Conservation (phyloP, 2,329 filamentous ascomycete species). For the Scedosporium apiospermum region DNA sequence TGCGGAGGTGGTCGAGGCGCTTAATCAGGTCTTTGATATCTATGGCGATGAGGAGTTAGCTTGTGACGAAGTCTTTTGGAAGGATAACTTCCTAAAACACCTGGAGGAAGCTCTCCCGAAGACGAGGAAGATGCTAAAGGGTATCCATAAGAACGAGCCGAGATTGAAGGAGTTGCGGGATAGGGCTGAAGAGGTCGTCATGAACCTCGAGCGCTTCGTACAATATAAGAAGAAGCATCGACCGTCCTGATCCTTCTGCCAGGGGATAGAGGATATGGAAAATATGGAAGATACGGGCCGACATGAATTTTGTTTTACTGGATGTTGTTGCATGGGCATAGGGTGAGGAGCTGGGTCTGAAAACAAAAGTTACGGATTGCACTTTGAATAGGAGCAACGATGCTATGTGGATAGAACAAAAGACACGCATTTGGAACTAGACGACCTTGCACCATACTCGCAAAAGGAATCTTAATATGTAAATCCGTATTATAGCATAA, state of each 20-base stretch:
- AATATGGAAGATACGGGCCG: not conserved
- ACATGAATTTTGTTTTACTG: not conserved
- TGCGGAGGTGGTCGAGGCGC: constrained; percentile 52
- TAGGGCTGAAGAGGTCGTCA: constrained; percentile 48
- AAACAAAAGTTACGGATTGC: not conserved
- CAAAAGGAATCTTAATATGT: not conserved
- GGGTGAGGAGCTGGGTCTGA: not conserved
- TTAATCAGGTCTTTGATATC: constrained; percentile 59
- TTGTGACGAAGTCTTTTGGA: constrained; percentile 58
- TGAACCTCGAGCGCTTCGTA: constrained; percentile 54
- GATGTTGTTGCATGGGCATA: not conserved
- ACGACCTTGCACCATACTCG: not conserved
- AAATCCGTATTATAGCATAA: not conserved
- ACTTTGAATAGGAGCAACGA: not conserved
- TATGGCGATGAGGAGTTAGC: constrained; percentile 51
- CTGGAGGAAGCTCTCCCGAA: constrained; percentile 46
- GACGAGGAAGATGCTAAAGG: constrained; percentile 46
- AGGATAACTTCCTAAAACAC: constrained; percentile 47
- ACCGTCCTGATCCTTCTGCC: constrained; percentile 15
- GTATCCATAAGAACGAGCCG: constrained; percentile 45
- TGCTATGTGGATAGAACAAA: not conserved
- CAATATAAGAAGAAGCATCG: constrained; percentile 54
- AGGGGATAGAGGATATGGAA: not conserved
- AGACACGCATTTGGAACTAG: not conserved
- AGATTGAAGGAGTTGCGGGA: constrained; percentile 44